These are phyloP conservation scores for Exophiala aquamarina DNA, from an alignment of 2,329 filamentous ascomycete genomes.

Conservation along the genomic window DNA sequence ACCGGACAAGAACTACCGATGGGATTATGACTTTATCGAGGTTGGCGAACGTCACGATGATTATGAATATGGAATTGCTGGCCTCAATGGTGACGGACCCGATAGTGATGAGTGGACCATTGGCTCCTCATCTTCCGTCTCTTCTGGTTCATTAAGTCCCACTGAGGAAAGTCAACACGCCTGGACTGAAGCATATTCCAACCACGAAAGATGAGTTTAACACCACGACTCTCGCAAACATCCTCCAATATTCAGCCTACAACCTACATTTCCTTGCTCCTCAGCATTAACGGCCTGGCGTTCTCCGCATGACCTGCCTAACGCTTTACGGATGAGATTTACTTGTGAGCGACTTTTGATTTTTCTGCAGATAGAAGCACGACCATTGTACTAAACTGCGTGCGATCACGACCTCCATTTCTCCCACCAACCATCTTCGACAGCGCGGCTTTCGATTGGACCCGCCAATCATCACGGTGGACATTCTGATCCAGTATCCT, in stretches of 20 bases:
- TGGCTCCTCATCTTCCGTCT: slow-evolving; percentile 76
- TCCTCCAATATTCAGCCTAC: background rate
- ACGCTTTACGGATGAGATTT: slow-evolving; percentile 16
- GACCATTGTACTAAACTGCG: slow-evolving; percentile 1
- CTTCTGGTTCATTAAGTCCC: slow-evolving; percentile 63
- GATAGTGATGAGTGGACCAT: slow-evolving; percentile 90
- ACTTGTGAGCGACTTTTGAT: slow-evolving; percentile 21
- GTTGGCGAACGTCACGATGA: slow-evolving; percentile 62
- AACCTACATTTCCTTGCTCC: background rate
- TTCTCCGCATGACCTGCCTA: slow-evolving; percentile 11
- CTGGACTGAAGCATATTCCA: slow-evolving; percentile 31
- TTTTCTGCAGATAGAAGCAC: slow-evolving; percentile 15
- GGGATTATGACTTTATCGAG: slow-evolving; percentile 95
- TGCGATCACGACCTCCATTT: background rate
- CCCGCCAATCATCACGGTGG: too few species aligned
- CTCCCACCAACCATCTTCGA: background rate
- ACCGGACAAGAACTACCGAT: slow-evolving; percentile 79
- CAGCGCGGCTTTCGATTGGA: background rate
- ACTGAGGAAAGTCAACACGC: slow-evolving; percentile 58
- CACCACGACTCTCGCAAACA: background rate
- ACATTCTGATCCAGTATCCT: too few species aligned
- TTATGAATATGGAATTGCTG: slow-evolving; percentile 57
- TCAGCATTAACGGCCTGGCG: slow-evolving; percentile 14
- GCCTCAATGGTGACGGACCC: slow-evolving; percentile 56
- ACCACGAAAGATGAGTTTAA: slow-evolving; percentile 18